Evolutionary conservation across 345 rosid species (phyloP), one percentile per base, ranked within the genome.

Genomic region (Populus pruinosa): DNA sequence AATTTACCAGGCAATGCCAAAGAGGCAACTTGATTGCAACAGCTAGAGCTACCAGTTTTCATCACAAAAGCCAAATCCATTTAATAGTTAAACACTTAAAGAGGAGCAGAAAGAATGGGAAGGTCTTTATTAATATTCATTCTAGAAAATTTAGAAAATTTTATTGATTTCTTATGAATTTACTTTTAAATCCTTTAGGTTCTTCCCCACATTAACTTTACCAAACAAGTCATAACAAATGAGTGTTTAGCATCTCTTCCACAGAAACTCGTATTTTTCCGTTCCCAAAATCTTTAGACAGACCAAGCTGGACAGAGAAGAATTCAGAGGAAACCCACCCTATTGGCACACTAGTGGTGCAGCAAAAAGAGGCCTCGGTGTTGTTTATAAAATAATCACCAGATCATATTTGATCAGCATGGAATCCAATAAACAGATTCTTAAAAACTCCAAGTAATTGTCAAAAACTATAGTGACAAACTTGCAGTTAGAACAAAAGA

Each of bases 1-100:
- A 17, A 18, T 62, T 17, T n/a, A 62, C 31, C 27, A 0, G n/a
- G 44, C 74, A 74, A 63, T 38, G 65, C 35, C 36, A 74, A 41
- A 41, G 23, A 61, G 69, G 36, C 35, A 73, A n/a, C 36, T 13
- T 38, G 17, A 35, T 47, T 56, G 62, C 43, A 69, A n/a, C n/a
- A 69, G 71, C 23, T 59, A 53, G 47, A 67, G 35, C 4, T 56
- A 73, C 76, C 76, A 73, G 31, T 6, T 29, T 21, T 56, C 41
- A 35, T 59, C 35, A n/a, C 18, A 36, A 33, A 20, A 36, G 27
- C 63, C 53, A 10, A 55, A 56, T n/a, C 63, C 63, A 56, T 56
- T n/a, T 4, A 56, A 56, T 56, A 56, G 63, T 56, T 56, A 59
- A 59, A 59, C 27, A 59, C 6, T 59, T 29, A 56, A 1, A 59